phyloP scores from a whole-genome alignment of 495 filamentous ascomycete species.

The Penicillium coprophilum region DNA sequence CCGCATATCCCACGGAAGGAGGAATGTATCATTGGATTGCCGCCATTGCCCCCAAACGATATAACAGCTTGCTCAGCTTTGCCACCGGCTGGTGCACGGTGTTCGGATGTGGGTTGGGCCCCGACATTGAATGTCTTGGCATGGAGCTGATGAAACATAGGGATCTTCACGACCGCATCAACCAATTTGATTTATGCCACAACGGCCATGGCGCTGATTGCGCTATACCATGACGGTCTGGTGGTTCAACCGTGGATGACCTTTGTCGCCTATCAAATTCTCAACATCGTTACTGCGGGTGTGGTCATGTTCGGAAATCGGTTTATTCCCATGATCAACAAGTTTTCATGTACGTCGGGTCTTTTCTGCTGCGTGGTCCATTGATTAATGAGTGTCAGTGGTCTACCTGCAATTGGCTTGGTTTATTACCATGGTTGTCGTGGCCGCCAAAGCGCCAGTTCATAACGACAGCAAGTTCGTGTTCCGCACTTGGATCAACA shows the following conservation, averaged over 20 bases:
- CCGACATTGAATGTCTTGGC: no score
- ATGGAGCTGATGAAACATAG: constrained; percentile 17
- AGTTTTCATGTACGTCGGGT: constrained; percentile 33
- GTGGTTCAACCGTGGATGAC: constrained; percentile 42
- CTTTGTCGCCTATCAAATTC: constrained; percentile 36
- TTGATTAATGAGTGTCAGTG: constrained; percentile 24
- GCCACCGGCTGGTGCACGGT: constrained; percentile 43
- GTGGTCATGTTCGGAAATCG: constrained; percentile 42
- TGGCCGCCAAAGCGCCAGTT: constrained; percentile 51
- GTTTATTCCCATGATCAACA: constrained; percentile 37
- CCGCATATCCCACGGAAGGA: constrained; percentile 50
- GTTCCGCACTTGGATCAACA: constrained; percentile 63
- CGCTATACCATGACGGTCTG: constrained; percentile 35
- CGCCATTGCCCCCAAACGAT: constrained; percentile 48
- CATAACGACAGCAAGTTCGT: constrained; percentile 63
- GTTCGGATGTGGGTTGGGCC: constrained; percentile 34
- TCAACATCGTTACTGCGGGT: constrained; percentile 31
- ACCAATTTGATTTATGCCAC: constrained; percentile 43
- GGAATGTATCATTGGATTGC: constrained; percentile 59
- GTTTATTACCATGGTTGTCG: constrained; percentile 66
- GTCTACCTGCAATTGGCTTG: constrained; percentile 65
- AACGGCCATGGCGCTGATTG: constrained; percentile 37
- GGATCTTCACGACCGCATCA: constrained; percentile 44
- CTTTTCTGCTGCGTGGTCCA: neutral
- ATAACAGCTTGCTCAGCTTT: constrained; percentile 40